Percentiles rank a stretch among this genome's conserved stretches.
These are phyloP conservation scores for Aspergillus cavernicola DNA, from an alignment of 495 filamentous ascomycete genomes.

Conservation along the genomic window DNA sequence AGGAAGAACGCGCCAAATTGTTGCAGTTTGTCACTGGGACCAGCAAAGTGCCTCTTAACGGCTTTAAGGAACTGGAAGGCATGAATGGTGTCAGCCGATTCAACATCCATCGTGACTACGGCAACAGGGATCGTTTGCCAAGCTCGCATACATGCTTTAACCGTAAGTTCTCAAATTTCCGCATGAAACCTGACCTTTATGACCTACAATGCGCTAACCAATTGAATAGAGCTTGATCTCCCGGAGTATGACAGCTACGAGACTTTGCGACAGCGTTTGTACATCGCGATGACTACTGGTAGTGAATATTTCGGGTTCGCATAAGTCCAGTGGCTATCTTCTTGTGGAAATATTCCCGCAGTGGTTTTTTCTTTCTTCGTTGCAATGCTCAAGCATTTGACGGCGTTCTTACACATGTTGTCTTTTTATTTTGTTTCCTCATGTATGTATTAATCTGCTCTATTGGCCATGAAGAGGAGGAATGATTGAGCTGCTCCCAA, in stretches of 20 bases:
- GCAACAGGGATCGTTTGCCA: conserved; percentile 93
- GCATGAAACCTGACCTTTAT: neutral
- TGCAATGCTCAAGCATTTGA: conserved; percentile 42
- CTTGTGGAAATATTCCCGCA: neutral
- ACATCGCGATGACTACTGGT: conserved; percentile 91
- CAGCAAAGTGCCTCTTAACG: conserved; percentile 96
- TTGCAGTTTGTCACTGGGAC: conserved; percentile 98
- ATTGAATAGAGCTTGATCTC: conserved; percentile 83
- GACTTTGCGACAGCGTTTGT: conserved; percentile 74
- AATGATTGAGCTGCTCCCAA: conserved; percentile 9
- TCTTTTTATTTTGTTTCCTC: conserved; percentile 16
- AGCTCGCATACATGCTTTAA: conserved; percentile 99
- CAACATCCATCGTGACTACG: conserved; percentile 98
- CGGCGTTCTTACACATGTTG: conserved; percentile 37
- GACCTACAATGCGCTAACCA: conserved; percentile 27
- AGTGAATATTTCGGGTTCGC: conserved; percentile 99
- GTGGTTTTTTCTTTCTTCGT: conserved; percentile 4
- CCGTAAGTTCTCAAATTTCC: conserved; percentile 61
- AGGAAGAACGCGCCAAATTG: conserved; percentile 96
- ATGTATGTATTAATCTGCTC: conserved; percentile 16
- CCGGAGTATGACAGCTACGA: conserved; percentile 99
- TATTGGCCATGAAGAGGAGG: conserved; percentile 14
- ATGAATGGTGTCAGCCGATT: conserved; percentile 99
- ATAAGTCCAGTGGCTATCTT: conserved; percentile 38
- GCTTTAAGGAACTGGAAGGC: conserved; percentile 97